phyloP scores from a whole-genome alignment of 2,329 filamentous ascomycete species.

The Nemania bipapillata region DNA sequence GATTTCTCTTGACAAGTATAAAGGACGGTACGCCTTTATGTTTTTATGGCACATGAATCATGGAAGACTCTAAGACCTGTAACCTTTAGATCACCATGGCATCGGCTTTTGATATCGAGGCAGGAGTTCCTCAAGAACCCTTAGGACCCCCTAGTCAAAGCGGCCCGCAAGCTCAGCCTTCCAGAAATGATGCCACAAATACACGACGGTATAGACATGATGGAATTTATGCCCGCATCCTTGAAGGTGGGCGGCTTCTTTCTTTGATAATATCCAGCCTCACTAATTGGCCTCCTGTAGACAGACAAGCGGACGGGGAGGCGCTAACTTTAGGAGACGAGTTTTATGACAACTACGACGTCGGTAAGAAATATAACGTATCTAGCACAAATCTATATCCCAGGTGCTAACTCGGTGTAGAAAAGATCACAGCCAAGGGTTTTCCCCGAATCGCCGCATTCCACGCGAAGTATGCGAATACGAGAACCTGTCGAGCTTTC shows the following conservation, averaged over 20 bases:
- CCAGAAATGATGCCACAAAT: background rate
- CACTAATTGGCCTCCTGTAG: background rate
- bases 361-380: slow-evolving; percentile 8
- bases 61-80: background rate
- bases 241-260: background rate
- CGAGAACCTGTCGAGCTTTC: slow-evolving; percentile 17
- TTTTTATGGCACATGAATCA: background rate
- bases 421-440: slow-evolving; percentile 11
- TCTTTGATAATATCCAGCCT: background rate
- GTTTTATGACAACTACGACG: slow-evolving; percentile 13
- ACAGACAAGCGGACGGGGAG: slow-evolving; percentile 7
- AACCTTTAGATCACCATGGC: slow-evolving; percentile 9
- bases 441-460: slow-evolving; percentile 23
- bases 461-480: slow-evolving; percentile 17
- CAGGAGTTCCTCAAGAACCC: background rate
- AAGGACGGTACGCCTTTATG: background rate
- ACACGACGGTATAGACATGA: background rate
- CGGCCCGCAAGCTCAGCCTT: background rate
- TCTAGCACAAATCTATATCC: background rate
- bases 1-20: background rate
- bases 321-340: slow-evolving; percentile 4
- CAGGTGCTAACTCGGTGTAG: background rate
- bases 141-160: background rate
- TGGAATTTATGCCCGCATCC: slow-evolving; percentile 23
- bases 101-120: slow-evolving; percentile 11